Evolutionary conservation across 2,329 filamentous ascomycete genomes (phyloP), one percentile per base, ranked within the genome.

Genomic region (Parascedosporium putredinis): DNA sequence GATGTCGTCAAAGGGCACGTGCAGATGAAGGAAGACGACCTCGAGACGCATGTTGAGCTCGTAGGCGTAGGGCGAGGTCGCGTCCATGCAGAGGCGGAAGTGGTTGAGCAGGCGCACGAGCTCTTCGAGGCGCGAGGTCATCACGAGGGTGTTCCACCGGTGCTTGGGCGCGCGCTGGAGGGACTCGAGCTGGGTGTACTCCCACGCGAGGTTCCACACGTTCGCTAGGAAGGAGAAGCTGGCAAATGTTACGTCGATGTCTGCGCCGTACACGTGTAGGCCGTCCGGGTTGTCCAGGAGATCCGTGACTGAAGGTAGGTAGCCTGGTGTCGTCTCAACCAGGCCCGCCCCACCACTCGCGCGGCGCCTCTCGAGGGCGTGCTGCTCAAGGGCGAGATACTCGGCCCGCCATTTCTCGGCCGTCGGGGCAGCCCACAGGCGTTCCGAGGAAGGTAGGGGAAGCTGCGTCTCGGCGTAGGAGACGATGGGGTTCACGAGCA

Each of bases 1-100:
- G 14, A 86, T 66, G 50, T 85, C 81, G 54, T 83, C 76, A 2
- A 84, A 65, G 0, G 78, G 79, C 38, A 82, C 72, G 59, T 85
- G 76, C 3, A 86, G 67, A 57, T 84, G 76, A 69, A 85, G 75
- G 51, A 81, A 66, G 10, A 84, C 67, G 1, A 83, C 66, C 55
- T 70, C 63, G 1, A 64, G 57, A 0, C 64, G 51, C 27, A 71
- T 57, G 2, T 55, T 54, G 1, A 64, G 58, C 33, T 67, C 60
- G 0, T 48, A 46, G 48, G 45, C 16, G 16, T 33, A 29, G 5
- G 46, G 45, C 7, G 29, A 10, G 5, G 18, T 18, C 27, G n/a
- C 14, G 40, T 53, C 50, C 36, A 52, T 48, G 36, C 45, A 45
- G 14, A 58, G 51, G 12, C 49, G 47, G 40, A 62, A 50, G 38